Evolutionary conservation across 2,329 filamentous ascomycete species (phyloP).

Genomic region (Neocatenulostroma microsporum): DNA sequence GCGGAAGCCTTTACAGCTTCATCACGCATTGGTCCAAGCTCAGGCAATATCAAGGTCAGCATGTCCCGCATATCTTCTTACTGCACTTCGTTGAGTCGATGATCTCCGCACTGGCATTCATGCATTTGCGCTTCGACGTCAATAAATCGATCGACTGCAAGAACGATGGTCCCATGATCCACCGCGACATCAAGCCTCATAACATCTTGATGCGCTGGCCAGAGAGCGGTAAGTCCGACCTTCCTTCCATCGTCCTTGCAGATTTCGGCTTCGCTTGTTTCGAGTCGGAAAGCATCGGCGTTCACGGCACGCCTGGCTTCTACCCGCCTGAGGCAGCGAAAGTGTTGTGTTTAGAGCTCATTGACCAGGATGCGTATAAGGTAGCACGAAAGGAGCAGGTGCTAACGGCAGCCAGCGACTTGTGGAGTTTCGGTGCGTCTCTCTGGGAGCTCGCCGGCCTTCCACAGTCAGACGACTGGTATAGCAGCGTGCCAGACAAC

Average conservation of each 20-base stretch:
- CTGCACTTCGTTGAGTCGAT: slow-evolving; percentile 21
- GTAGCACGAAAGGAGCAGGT: neutral
- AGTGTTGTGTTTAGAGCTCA: slow-evolving; percentile 7
- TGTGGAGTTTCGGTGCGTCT: slow-evolving; percentile 20
- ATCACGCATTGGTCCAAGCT: slow-evolving; percentile 4
- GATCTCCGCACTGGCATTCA: slow-evolving; percentile 18
- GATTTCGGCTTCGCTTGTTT: slow-evolving; percentile 17
- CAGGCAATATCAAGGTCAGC: neutral
- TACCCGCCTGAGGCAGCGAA: slow-evolving; percentile 5
- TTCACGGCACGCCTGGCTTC: slow-evolving; percentile 13
- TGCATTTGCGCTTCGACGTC: slow-evolving; percentile 13
- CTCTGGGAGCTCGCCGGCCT: slow-evolving; percentile 16
- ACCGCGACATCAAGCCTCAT: slow-evolving; percentile 19
- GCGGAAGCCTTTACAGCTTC: slow-evolving; percentile 18
- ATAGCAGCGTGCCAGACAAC: neutral
- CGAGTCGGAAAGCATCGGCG: slow-evolving; percentile 4
- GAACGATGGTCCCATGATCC: slow-evolving; percentile 11
- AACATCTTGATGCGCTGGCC: slow-evolving; percentile 21
- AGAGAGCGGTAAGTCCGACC: slow-evolving; percentile 2
- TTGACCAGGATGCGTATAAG: slow-evolving; percentile 2
- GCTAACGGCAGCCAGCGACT: slow-evolving; percentile 16
- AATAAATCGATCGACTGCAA: neutral
- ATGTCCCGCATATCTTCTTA: slow-evolving; percentile 14
- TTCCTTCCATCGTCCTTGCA: slow-evolving; percentile 19
- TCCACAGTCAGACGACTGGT: slow-evolving; percentile 1